Conservation (phyloP, 257 asterid genomes). For the Salvia rosmarinus region DNA sequence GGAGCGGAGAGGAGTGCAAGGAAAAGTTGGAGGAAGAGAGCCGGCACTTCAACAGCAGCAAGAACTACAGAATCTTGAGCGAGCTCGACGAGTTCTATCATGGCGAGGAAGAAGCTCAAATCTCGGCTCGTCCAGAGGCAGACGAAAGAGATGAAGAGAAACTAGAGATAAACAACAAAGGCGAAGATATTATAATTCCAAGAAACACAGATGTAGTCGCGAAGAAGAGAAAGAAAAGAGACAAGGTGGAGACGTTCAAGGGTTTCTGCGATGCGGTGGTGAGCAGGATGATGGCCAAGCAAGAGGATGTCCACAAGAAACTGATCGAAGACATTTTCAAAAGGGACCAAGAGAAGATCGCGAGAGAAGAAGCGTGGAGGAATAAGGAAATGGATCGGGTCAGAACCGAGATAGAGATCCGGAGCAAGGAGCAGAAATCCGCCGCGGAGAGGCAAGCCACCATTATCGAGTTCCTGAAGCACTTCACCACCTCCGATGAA, state of each 20-base stretch:
- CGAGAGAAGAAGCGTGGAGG: slow-evolving; percentile 68
- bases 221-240: slow-evolving; percentile 53
- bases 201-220: neutral
- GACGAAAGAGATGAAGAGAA: neutral
- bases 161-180: slow-evolving; percentile 41
- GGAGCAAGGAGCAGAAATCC: slow-evolving; percentile 53
- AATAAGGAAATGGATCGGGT: slow-evolving; percentile 51
- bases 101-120: neutral
- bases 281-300: slow-evolving; percentile 60
- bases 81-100: slow-evolving; percentile 58
- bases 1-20: slow-evolving; percentile 71
- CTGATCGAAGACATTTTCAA: slow-evolving; percentile 53
- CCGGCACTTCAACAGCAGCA: slow-evolving; percentile 44
- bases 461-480: slow-evolving; percentile 56
- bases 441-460: slow-evolving; percentile 57
- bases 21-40: slow-evolving; percentile 70
- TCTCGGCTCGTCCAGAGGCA: no score
- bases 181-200: neutral
- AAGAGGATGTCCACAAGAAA: slow-evolving; percentile 66
- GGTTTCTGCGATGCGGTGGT: slow-evolving; percentile 55
- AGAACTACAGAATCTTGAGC: slow-evolving; percentile 41
- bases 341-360: slow-evolving; percentile 59
- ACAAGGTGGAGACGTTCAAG: slow-evolving; percentile 55
- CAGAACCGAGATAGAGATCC: slow-evolving; percentile 45
- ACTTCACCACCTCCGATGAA: slow-evolving; percentile 42